These are phyloP conservation scores for Coniochaeta hoffmannii DNA, from an alignment of 2,329 filamentous ascomycete genomes.

Conservation along the genomic window DNA sequence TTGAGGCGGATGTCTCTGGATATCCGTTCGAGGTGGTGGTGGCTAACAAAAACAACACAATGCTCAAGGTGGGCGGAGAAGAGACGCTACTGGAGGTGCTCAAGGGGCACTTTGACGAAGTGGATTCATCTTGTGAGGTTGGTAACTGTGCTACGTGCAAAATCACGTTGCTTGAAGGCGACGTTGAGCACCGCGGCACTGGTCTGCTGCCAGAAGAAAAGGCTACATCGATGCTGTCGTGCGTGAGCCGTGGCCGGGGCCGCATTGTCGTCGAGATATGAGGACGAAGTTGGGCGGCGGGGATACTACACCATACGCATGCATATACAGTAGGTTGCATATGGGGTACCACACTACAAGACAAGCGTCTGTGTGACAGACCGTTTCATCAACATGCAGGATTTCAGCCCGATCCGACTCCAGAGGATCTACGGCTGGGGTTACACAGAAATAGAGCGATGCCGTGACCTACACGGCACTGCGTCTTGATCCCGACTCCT, in stretches of 20 bases:
- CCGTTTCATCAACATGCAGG: background rate
- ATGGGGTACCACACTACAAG: background rate
- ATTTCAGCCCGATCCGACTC: background rate
- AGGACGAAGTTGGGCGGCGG: constrained; percentile 3
- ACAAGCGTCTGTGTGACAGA: background rate
- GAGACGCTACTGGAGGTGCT: constrained; percentile 44
- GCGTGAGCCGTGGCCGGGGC: constrained; percentile 45
- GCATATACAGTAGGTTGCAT: background rate
- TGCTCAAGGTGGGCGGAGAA: constrained; percentile 37
- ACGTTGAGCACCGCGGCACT: constrained; percentile 41
- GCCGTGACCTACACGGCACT: background rate
- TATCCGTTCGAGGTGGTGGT: constrained; percentile 54
- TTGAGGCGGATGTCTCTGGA: constrained; percentile 43
- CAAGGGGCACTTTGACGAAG: constrained; percentile 31
- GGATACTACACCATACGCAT: background rate
- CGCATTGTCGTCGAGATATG: constrained; percentile 40
- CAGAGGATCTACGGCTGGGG: background rate
- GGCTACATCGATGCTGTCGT: constrained; percentile 36
- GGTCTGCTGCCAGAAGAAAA: constrained; percentile 38
- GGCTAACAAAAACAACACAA: constrained; percentile 26
- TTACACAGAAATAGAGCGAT: background rate
- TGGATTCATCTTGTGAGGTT: constrained; percentile 44
- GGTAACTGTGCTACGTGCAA: constrained; percentile 49
- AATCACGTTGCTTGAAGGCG: constrained; percentile 31
- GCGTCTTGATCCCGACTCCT: background rate